Percentiles rank a stretch among this genome's conserved stretches.
These are phyloP conservation scores for Acanthamoeba healyi DNA, from an alignment of 208 protist species.

Conservation along the genomic window DNA sequence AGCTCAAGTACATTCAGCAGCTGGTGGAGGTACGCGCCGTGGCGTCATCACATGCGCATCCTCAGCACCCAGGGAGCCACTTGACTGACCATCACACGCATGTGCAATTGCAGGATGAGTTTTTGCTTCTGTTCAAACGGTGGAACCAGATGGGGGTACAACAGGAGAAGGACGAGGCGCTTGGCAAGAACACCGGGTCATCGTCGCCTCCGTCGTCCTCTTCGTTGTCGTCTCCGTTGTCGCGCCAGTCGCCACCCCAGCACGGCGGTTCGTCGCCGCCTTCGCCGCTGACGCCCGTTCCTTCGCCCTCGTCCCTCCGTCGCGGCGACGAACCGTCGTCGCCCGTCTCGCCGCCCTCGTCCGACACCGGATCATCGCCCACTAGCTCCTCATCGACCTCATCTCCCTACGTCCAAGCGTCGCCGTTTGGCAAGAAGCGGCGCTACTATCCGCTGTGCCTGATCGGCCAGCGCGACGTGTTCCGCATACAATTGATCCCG, in stretches of 20 bases:
- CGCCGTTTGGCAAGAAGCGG: constrained; percentile 40
- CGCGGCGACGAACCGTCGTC: background rate
- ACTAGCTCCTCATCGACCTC: no score
- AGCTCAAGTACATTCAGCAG: constrained; percentile 71
- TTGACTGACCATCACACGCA: no score
- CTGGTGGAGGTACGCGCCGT: background rate
- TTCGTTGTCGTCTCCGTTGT: background rate
- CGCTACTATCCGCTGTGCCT: constrained; percentile 60
- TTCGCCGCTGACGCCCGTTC: background rate
- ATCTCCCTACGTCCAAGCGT: background rate
- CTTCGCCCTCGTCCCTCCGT: background rate
- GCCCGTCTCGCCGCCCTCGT: background rate
- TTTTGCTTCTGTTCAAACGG: constrained; percentile 40
- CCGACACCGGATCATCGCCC: background rate
- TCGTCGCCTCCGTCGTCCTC: background rate
- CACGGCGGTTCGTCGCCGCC: background rate
- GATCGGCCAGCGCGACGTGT: constrained; percentile 49
- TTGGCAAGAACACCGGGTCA: background rate
- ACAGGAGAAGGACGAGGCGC: background rate
- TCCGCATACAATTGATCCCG: constrained; percentile 56
- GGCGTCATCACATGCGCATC: background rate
- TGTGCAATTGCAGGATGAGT: background rate
- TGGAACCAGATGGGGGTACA: constrained; percentile 22
- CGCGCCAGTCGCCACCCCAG: background rate
- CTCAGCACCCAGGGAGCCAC: no score